Base-by-base conservation (phyloP, 2,329 filamentous ascomycete genomes). In the Pseudogymnoascus sp. region DNA sequence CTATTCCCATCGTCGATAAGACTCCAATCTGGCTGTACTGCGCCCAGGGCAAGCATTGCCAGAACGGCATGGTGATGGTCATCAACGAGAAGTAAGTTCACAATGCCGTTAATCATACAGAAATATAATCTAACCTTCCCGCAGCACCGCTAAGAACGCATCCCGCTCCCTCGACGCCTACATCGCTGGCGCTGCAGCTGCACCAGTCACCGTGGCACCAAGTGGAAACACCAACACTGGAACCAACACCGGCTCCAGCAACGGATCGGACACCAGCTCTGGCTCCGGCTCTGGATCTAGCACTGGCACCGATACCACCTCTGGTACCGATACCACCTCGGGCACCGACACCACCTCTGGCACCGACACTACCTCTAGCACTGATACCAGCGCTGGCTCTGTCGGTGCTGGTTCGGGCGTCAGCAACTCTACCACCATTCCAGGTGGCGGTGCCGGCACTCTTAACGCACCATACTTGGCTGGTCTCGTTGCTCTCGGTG, bases 21-120 rank as follows among this genome's bases (percentile, higher is more conserved):
- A 87, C 81, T 62, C 90, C 90, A 31, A 79, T 93, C 67, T 95
- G 90, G 89, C 77, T 90, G 67, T 93, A 88, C 81, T 93, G 90
- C 77, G 86, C 85, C 31, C 87, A 91, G 74, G 85, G 73, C 52
- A 83, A 81, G 71, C 90, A 95, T 77, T 95, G 90, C 75, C 83
- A 91, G 63, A 64, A 61, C 5, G 72, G 72, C 3, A 74, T 74
- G 72, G 65, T 65, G 14, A 69, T 72, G 69, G 71, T 73, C 16
- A 81, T 88, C 43, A 75, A 81, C 35, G 77, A 81, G 64, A 79
- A 87, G 66, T 84, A 86, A 66, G 76, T 71, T 12, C 45, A 11
- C 3, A 3, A 52, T 52, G 14, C 14, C n/a, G 79, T 80, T 0
- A 73, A 73, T 41, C 9, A 1, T 74, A 77, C 73, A 21, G 21